These are phyloP conservation scores for Penicillium corylophilum DNA, from an alignment of 2,329 filamentous ascomycete species.

Conservation along the genomic window DNA sequence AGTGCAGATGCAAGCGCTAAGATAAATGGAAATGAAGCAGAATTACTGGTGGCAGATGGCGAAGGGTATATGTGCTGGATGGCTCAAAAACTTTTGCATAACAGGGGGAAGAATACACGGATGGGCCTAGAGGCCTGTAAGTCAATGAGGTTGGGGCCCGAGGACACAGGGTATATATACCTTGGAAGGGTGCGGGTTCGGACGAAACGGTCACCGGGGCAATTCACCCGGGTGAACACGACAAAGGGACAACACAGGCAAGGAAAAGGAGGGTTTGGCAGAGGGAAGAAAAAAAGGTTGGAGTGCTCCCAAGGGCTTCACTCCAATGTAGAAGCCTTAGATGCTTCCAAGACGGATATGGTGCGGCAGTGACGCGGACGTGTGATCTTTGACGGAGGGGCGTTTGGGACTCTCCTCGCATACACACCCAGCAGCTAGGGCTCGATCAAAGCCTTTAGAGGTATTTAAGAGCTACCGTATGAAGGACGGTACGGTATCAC, in stretches of 20 bases:
- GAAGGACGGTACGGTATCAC: background rate
- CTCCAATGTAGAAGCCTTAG: background rate
- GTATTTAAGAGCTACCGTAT: background rate
- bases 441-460: background rate
- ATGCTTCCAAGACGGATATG: background rate
- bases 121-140: conserved; percentile 9
- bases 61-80: conserved; percentile 27
- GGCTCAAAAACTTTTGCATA: conserved; percentile 23
- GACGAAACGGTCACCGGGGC: conserved; percentile 7
- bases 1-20: conserved; percentile 16
- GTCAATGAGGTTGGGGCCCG: background rate
- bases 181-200: conserved; percentile 5
- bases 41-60: conserved; percentile 17
- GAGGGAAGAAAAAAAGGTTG: too few species aligned
- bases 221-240: conserved; percentile 10
- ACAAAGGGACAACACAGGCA: conserved; percentile 1
- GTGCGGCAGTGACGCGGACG: background rate
- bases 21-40: conserved; percentile 3
- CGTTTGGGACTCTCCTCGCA: background rate
- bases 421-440: background rate
- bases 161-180: conserved; percentile 14
- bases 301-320: background rate
- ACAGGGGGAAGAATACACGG: conserved; percentile 26
- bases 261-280: background rate
- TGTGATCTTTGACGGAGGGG: background rate